Base-by-base conservation (phyloP, 2,329 filamentous ascomycete genomes). In the Penicillium sumatraense region DNA sequence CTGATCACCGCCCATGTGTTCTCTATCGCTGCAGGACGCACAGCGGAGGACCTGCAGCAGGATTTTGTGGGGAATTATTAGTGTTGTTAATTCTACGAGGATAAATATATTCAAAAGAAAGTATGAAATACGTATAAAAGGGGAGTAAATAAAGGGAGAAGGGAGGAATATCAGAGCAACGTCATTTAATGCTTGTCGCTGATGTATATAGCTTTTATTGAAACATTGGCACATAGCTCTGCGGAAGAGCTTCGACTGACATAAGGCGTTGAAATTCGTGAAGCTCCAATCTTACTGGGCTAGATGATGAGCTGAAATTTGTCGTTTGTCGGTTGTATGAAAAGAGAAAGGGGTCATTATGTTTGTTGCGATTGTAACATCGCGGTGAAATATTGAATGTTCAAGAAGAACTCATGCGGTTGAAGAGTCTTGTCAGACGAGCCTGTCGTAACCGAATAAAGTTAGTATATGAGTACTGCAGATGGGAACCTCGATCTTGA, bases 201-300 rank as follows among this genome's bases (percentile, higher is more conserved):
- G 21, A 33, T 36, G 18, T 18, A 49, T 18, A 49, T 24, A 35
- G 16, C 10, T 36, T 38, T 36, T 24, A 16, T 24, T 49, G 18
- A 26, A 38, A 49, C 21, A 49, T 38, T 38, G 33, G 46, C 20
- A 38, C 27, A 46, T 46, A 9, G 27, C n/a, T 44, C 21, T 31
- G 6, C 11, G 26, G 40, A 47, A 13, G 23, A 57, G 51, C 54
- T 60, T 61, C 54, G 55, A 60, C 47, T 54, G 50, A 47, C 61
- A 49, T 64, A 59, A 65, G 54, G 57, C 62, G 48, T 65, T 52
- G 47, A 62, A 64, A 48, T 64, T 46, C 62, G 59, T 65, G 57
- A 62, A 53, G 40, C 51, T 42, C 23, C 36, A 27, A 20, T 46
- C 42, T 21, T 24, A n/a, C 16, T 21, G 23, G 16, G 24, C 42